Conservation (phyloP, 2,329 filamentous ascomycete genomes). For the Biscogniauxia marginata region DNA sequence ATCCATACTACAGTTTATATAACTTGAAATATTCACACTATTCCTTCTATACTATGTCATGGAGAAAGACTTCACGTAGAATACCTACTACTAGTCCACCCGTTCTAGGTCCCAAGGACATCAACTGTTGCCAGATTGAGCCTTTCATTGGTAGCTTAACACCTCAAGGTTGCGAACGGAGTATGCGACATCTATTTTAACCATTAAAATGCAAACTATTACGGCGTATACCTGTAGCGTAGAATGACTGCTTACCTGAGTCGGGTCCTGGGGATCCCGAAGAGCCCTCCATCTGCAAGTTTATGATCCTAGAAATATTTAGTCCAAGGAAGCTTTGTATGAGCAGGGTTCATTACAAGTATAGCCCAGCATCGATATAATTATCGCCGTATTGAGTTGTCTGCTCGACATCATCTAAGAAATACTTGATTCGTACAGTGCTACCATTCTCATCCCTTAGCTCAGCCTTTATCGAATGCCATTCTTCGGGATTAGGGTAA, state of each 20-base stretch:
- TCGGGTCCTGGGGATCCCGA: conserved; percentile 10
- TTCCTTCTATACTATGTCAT: no score
- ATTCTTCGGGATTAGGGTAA: conserved; percentile 37
- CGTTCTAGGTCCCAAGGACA: conserved; percentile 5
- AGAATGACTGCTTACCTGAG: conserved; percentile 1
- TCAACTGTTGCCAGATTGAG: background rate
- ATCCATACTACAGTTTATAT: no score
- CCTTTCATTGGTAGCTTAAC: conserved; percentile 4
- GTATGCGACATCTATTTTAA: conserved; percentile 1
- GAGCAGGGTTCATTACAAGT: conserved; percentile 3
- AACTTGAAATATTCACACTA: no score
- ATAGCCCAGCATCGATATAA: conserved; percentile 35
- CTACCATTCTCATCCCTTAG: conserved; percentile 41
- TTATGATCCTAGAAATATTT: conserved; percentile 10
- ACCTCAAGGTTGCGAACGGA: conserved; percentile 8
- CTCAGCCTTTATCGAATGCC: conserved; percentile 40
- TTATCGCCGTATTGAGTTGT: conserved; percentile 42
- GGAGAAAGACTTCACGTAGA: no score
- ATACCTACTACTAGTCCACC: no score
- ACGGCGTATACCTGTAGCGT: background rate
- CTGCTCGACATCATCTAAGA: conserved; percentile 38
- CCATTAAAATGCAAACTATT: background rate
- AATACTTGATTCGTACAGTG: conserved; percentile 42
- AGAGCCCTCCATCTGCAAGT: conserved; percentile 14
- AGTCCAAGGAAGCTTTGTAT: background rate